Conservation (phyloP, 768 basidiomycete species). For the Rhodotorula graminis region DNA sequence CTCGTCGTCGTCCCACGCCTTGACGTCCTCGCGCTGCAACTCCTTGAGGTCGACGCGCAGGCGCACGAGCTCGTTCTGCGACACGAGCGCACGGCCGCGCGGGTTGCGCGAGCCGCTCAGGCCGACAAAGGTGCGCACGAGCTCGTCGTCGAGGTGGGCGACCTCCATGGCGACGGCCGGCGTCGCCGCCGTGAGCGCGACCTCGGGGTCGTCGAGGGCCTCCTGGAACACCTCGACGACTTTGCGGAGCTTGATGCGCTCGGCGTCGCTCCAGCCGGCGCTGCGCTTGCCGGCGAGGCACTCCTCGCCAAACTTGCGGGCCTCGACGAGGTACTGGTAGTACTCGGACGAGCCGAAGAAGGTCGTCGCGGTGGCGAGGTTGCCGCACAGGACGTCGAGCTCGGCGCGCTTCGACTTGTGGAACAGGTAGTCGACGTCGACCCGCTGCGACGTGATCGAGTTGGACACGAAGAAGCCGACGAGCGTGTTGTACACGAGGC, state of each 20-base stretch:
- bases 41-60: conserved; percentile 21
- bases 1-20: conserved; percentile 34
- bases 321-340: neutral
- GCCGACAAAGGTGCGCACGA: conserved; percentile 27
- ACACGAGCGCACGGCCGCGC: conserved; percentile 1
- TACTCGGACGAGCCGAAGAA: conserved; percentile 37
- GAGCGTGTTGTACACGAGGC: conserved; percentile 40
- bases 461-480: conserved; percentile 38
- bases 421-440: conserved; percentile 41
- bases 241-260: neutral
- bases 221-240: conserved; percentile 23
- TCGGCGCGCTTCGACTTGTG: conserved; percentile 22
- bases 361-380: conserved; percentile 32
- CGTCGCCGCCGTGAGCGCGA: neutral
- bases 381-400: conserved; percentile 26
- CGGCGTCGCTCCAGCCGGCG: conserved; percentile 18
- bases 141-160: conserved; percentile 12
- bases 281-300: neutral
- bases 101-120: conserved; percentile 5
- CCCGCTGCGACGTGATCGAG: conserved; percentile 33
- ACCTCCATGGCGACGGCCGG: conserved; percentile 22
- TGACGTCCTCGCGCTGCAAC: conserved; percentile 15
- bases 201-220: conserved; percentile 27
- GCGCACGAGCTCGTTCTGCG: conserved; percentile 20
- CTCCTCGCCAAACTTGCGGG: conserved; percentile 14